These are phyloP conservation scores for Schizosaccharomyces octosporus DNA, from an alignment of 805 yeast species.

Conservation along the genomic window DNA sequence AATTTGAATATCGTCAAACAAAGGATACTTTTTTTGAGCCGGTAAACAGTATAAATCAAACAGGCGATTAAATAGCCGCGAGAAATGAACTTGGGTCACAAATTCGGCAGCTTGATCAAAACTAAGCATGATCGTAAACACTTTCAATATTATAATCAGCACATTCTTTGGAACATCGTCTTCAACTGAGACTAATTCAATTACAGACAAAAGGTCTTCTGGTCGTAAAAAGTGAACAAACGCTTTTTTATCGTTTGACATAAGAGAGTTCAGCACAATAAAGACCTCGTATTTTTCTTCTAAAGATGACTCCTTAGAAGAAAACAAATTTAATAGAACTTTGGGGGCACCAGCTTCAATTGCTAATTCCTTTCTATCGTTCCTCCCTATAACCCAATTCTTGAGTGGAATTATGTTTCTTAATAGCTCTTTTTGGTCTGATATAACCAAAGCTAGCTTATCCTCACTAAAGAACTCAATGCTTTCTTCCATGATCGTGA, in stretches of 20 bases:
- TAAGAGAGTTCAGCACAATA: background rate
- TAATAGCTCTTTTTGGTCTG: background rate
- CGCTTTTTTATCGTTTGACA: background rate
- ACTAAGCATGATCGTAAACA: background rate
- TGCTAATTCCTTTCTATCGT: background rate
- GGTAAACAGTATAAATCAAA: background rate
- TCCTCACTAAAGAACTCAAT: background rate
- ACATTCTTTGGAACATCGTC: background rate
- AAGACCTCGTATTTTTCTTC: background rate
- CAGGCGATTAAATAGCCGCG: background rate
- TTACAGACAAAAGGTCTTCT: background rate
- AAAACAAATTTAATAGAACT: background rate
- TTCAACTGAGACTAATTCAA: background rate
- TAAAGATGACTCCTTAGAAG: background rate
- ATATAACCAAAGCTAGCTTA: background rate
- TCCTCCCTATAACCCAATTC: background rate
- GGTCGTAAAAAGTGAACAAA: background rate
- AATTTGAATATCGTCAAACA: background rate
- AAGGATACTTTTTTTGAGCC: background rate
- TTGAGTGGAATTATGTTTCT: background rate
- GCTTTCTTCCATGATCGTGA: background rate
- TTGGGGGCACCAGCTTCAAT: background rate
- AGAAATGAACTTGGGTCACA: background rate
- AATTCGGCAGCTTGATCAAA: background rate
- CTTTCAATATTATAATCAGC: background rate